Conservation (phyloP, 2,329 filamentous ascomycete genomes). For the Paramyrothecium roridum region DNA sequence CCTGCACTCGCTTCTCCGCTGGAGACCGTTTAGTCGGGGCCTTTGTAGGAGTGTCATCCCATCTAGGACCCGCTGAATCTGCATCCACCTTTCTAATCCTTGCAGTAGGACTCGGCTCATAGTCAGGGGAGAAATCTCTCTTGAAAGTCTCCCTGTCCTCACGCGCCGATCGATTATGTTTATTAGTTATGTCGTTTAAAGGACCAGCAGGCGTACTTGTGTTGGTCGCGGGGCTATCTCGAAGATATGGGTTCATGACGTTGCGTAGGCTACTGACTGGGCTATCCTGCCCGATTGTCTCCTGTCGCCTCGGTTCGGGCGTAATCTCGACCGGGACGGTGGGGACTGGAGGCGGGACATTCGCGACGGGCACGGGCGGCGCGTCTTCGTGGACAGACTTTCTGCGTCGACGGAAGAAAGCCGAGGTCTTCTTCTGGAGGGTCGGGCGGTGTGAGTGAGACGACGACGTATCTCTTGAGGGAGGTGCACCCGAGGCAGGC, state of each 20-base stretch:
- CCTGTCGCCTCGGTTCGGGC: constrained; percentile 19
- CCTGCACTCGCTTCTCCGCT: constrained; percentile 27
- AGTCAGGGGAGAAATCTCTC: constrained; percentile 71
- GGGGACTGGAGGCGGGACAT: constrained; percentile 36
- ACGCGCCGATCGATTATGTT: neutral
- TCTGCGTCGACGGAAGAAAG: constrained; percentile 91
- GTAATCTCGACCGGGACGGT: constrained; percentile 29
- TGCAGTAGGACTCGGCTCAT: constrained; percentile 68
- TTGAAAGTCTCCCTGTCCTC: constrained; percentile 30
- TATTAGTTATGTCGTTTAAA: constrained; percentile 21
- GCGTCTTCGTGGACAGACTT: constrained; percentile 76
- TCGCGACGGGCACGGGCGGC: constrained; percentile 55
- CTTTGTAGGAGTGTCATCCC: constrained; percentile 30
- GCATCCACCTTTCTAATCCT: constrained; percentile 64
- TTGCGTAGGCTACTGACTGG: constrained; percentile 78
- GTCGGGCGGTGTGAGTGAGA: constrained; percentile 45
- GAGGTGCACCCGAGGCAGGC: constrained; percentile 35
- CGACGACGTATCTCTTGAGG: constrained; percentile 44
- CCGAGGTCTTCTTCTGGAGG: constrained; percentile 87
- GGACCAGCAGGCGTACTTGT: constrained; percentile 19
- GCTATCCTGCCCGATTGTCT: constrained; percentile 39
- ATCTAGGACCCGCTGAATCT: constrained; percentile 28
- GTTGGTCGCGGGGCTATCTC: constrained; percentile 23
- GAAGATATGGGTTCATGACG: constrained; percentile 83
- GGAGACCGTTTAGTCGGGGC: constrained; percentile 26